A percentile compares a stretch with the other conserved stretches of the same genome.
Conservation (phyloP, 75 land plant species). For the Chamaecyparis obtusa region DNA sequence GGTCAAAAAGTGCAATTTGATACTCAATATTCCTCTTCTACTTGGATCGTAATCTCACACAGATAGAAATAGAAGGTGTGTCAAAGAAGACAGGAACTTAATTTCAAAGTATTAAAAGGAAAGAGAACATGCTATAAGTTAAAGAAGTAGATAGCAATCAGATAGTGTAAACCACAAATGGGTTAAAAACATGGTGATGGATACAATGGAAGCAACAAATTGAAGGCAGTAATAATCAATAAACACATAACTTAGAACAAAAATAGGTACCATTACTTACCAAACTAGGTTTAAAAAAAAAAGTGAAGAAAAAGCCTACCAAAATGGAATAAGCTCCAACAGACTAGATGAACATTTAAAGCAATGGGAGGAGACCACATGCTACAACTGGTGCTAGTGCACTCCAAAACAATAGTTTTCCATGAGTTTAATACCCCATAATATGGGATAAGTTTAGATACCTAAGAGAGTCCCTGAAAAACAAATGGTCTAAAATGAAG, state of each 20-base stretch:
- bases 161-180: not conserved
- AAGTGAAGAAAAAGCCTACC: not conserved
- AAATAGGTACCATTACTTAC: not conserved
- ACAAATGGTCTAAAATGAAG: not conserved
- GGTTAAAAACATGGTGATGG: not conserved
- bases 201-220: not conserved
- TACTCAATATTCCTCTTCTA: not conserved
- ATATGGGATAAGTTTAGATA: not conserved
- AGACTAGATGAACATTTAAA: not conserved
- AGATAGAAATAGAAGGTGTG: not conserved
- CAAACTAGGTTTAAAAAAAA: not conserved
- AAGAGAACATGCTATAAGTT: too few species aligned
- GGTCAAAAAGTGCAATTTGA: not conserved
- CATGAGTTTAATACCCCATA: not conserved
- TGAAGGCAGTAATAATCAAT: not conserved
- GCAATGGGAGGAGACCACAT: not conserved
- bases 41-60: not conserved
- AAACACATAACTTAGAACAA: not conserved
- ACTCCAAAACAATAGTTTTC: not conserved
- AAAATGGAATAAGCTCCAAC: not conserved
- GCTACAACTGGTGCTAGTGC: not conserved
- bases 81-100: too few species aligned
- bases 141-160: not conserved
- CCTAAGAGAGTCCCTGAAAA: not conserved
- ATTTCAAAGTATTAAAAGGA: not conserved